These are phyloP conservation scores for Roridomyces roridus DNA, from an alignment of 768 basidiomycete species.

Conservation along the genomic window DNA sequence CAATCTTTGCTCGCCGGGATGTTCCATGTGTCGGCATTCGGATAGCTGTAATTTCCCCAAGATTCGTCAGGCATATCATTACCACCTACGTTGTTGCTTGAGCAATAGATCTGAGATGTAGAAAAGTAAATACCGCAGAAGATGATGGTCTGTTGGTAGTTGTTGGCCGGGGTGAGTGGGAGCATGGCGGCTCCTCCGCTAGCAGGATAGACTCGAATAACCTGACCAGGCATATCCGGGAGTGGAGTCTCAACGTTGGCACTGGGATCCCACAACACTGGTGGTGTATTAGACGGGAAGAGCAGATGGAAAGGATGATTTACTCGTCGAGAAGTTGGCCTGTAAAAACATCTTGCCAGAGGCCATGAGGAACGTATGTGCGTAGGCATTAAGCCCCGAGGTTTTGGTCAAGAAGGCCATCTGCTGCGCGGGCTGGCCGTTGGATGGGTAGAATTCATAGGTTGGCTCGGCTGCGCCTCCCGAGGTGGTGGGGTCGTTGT, in stretches of 20 bases:
- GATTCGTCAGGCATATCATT: constrained; percentile 65
- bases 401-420: constrained; percentile 76
- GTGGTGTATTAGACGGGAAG: constrained; percentile 10
- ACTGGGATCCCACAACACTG: constrained; percentile 57
- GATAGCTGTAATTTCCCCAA: constrained; percentile 81
- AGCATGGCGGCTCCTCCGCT: constrained; percentile 84
- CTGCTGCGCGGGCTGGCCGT: constrained; percentile 47
- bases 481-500: constrained; percentile 66
- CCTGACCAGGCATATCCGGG: constrained; percentile 73
- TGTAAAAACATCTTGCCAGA: constrained; percentile 84
- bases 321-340: constrained; percentile 79
- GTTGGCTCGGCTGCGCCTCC: constrained; percentile 83
- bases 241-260: constrained; percentile 65
- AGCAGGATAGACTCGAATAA: constrained; percentile 63
- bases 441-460: constrained; percentile 81
- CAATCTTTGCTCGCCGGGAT: constrained; percentile 75
- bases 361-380: constrained; percentile 74
- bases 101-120: too few species aligned
- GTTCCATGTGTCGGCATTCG: constrained; percentile 75
- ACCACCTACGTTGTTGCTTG: neutral
- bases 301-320: constrained; percentile 28
- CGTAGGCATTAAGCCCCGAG: constrained; percentile 80
- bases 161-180: constrained; percentile 88
- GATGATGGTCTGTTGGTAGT: constrained; percentile 82
- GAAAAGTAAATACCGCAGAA: constrained; percentile 75